Evolutionary conservation across 2,329 filamentous ascomycete genomes (phyloP), one percentile per base, ranked within the genome.

Genomic region (Cladorrhinum sp.): DNA sequence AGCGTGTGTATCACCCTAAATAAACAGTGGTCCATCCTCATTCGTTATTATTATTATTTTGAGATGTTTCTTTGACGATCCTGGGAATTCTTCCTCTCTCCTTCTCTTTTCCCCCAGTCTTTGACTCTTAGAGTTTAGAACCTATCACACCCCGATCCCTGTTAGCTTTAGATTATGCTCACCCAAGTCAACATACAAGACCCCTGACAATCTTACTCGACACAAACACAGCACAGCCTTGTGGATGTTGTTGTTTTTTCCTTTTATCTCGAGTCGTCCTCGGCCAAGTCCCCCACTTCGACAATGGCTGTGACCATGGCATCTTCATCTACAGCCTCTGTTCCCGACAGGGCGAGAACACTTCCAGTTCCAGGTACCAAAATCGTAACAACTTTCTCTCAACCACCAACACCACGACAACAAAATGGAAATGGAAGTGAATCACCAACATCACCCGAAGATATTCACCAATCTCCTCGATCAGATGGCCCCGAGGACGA

Each of bases 401-500:
- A 53, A 22, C 55, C 62, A n/a, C 49, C 50, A 32, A 48, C n/a
- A n/a, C 58, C 32, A 36, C 4, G 16, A 36, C 32, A 36, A n/a
- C 66, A 65, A 27, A 57, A 64, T 13, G 45, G 49, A 24, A 49
- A 56, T 29, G 45, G 49, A 24, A 49, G 49, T 29, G 53, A 20
- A 27, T 25, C 24, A 56, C 38, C 62, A 20, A 65, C 68, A 20
- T 52, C 50, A 9, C 56, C 53, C 20, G 38, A 20, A 3, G 56
- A 55, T 2, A 50, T 55, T n/a, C 12, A 49, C n/a, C 29, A 61
- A 25, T 58, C 56, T 10, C 54, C 56, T 3, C 59, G 24, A 29
- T 53, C 25, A 13, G 65, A 65, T 18, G 61, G 54, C 2, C 49
- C 38, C 4, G 71, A 74, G 8, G 77, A 78, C 41, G 75, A 75